These are phyloP conservation scores for Arctostaphylos glauca DNA, from an alignment of 148 eudicot genomes.

Conservation along the genomic window DNA sequence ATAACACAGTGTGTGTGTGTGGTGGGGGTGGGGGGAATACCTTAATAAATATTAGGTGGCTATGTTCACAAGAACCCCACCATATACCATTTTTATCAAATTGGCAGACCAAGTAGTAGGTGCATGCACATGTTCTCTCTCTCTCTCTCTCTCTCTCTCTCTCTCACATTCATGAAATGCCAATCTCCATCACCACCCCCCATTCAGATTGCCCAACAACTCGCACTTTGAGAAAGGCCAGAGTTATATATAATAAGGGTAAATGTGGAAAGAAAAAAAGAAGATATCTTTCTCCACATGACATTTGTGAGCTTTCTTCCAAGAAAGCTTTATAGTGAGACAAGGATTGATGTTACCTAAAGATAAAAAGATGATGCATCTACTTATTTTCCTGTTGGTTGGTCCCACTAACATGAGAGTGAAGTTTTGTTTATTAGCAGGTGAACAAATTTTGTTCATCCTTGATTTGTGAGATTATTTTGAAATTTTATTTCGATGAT, in stretches of 20 bases:
- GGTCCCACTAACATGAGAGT: background rate
- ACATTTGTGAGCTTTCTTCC: background rate
- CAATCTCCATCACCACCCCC: background rate
- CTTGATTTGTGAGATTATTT: too few species aligned
- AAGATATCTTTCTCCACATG: background rate
- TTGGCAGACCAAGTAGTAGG: constrained; percentile 4
- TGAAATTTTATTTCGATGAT: too few species aligned
- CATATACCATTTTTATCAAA: background rate
- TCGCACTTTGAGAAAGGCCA: background rate
- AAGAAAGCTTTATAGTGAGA: constrained; percentile 6
- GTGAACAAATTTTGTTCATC: too few species aligned
- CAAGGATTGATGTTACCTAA: background rate
- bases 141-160: constrained; percentile 8
- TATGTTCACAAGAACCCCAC: constrained; percentile 19
- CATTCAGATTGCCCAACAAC: constrained; percentile 11
- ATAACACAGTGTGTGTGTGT: background rate
- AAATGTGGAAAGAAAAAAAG: background rate
- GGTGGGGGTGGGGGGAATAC: background rate
- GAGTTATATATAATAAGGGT: background rate
- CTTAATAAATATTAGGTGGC: background rate
- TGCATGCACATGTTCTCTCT: background rate
- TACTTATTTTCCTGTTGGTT: background rate
- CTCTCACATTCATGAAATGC: background rate
- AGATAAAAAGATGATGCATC: background rate
- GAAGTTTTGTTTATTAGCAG: too few species aligned